Evolutionary conservation across 2,329 filamentous ascomycete genomes (phyloP), one percentile per base, ranked within the genome.

Genomic region (Colletotrichum siamense): DNA sequence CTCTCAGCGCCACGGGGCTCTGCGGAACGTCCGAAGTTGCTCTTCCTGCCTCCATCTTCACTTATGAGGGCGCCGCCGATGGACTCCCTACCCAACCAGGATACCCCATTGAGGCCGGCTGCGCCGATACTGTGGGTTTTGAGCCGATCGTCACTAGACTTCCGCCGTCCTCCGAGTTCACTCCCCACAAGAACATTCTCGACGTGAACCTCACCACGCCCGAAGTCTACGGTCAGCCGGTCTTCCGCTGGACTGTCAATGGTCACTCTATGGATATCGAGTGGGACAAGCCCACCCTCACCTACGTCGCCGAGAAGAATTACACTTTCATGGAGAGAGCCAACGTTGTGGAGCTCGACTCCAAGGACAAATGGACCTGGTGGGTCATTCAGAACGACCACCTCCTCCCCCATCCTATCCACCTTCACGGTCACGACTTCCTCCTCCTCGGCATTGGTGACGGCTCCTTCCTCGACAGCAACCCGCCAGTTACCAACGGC

Each of bases 341-440:
- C 61, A 81, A 80, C 49, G 76, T 79, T 39, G 76, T 79, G 36
- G 77, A 78, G 26, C 70, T 81, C 13, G 63, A 75, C 7, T 69
- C 73, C 9, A 63, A 69, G 24, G 77, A 80, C 30, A 52, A 78
- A 28, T 85, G 83, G 82, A 82, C 81, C 15, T 84, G 82, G 76
- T 82, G 82, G 79, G 79, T 84, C 34, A 81, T 85, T 26, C 77
- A 82, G 72, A 83, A 81, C 71, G 79, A 78, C 28, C 78, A 79
- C 64, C 61, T 59, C 4, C 69, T 83, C 30, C 80, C 86, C 24
- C 88, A 89, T 77, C 87, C 87, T 0, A 87, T 89, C 80, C 88
- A 90, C 81, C 82, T 90, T 24, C 89, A 90, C 81, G 88, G 88
- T 15, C 84, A 85, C 73, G 84, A 85, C 77, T 83, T 84, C 75